Base-by-base conservation (phyloP, 1,139 yeast species). In the Hemisphaericaspora xylanilytica region DNA sequence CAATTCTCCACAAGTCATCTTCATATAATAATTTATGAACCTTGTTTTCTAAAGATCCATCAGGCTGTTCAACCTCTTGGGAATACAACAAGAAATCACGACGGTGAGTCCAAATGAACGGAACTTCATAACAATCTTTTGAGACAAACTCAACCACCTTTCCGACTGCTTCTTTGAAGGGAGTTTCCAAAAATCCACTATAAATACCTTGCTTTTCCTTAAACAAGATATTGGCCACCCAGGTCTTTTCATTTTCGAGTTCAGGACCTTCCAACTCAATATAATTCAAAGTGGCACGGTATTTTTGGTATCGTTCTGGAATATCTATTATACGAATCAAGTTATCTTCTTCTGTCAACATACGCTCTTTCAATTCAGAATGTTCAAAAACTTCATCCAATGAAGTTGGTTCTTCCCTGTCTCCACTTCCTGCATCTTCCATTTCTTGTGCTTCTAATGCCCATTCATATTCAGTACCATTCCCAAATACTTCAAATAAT, bases 391-490 rank as follows among this genome's bases (percentile, higher is more conserved):
- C 95, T 55, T 92, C 96, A 51, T 85, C 85, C 50, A 92, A 72
- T 2, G 81, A 75, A 0, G 83, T 70, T 41, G 82, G 82, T 42
- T 75, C 75, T 46, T 75, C 73, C 24, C 74, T 67, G 31, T 72
- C 75, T 9, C 75, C 78, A 44, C 68, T 74, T 36, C 78, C 78
- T 33, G 74, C 79, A 41, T 75, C 82, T 48, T 74, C 81, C 43
- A 81, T 83, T 49, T 82, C 86, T 63, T 88, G 95, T 25, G 89
- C 90, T 53, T 88, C 97, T 43, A 94, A 71, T 2, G 98, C 98
- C 97, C 97, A 92, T 45, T 88, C 97, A 61, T 92, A 92, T 58
- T 90, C 97, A 45, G 84, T 92, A 34, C 98, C 99, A 59, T 89
- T 94, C 45, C 99, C 99, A 58, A 92, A 92, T 8, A 92, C 90